A percentile compares a stretch with the other conserved stretches of the same genome.
phyloP scores from a whole-genome alignment of 2,329 filamentous ascomycete species.

The Microcyclospora tardicrescens region DNA sequence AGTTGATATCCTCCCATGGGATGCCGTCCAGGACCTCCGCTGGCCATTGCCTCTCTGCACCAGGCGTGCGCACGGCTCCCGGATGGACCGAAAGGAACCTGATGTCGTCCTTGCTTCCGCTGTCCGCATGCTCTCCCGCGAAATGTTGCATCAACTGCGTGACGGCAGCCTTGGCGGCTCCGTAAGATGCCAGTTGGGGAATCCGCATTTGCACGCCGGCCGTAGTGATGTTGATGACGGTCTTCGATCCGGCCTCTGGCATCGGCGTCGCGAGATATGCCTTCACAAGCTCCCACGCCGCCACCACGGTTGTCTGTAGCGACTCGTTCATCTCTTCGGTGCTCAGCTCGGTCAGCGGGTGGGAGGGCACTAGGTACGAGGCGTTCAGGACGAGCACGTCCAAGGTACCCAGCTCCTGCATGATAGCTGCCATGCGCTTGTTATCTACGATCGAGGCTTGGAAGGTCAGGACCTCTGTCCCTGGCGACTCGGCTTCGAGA shows the following conservation, averaged over 20 bases:
- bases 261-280: constrained; percentile 24
- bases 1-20: constrained; percentile 9
- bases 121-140: not conserved
- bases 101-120: constrained; percentile 5
- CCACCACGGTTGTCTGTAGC: constrained; percentile 25
- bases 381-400: constrained; percentile 32
- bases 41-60: too few relatives aligned
- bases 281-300: constrained; percentile 22
- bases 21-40: too few relatives aligned
- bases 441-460: constrained; percentile 16
- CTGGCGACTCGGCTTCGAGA: constrained; percentile 22
- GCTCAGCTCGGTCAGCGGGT: too few relatives aligned
- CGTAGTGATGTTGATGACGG: constrained; percentile 21
- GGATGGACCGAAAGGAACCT: constrained; percentile 3
- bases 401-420: constrained; percentile 22
- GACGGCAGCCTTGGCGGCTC: not conserved
- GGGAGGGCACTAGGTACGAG: too few relatives aligned
- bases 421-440: constrained; percentile 17
- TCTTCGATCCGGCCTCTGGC: constrained; percentile 19
- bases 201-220: not conserved
- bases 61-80: constrained; percentile 2
- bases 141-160: not conserved
- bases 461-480: constrained; percentile 22
- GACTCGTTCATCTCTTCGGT: constrained; percentile 22
- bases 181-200: not conserved